phyloP scores from a whole-genome alignment of 2,329 filamentous ascomycete genomes.

The Talaromyces funiculosus region DNA sequence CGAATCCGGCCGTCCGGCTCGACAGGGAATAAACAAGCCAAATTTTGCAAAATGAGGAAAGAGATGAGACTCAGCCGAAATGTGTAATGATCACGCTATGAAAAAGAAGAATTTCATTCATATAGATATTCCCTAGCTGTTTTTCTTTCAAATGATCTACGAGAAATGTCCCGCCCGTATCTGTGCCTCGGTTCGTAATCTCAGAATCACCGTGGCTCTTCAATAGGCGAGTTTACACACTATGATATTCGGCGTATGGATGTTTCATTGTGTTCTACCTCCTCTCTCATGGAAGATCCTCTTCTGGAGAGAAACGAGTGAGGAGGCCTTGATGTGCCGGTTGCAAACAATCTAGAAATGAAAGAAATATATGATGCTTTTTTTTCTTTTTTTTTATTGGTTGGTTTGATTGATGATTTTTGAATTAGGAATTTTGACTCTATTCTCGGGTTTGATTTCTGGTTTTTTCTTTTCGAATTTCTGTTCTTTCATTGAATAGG shows the following conservation, averaged over 20 bases:
- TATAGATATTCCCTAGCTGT: not conserved
- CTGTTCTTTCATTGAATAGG: not conserved
- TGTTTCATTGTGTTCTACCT: conserved; percentile 32
- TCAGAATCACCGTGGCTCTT: conserved; percentile 56
- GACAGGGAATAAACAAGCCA: conserved; percentile 65
- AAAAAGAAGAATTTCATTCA: not conserved
- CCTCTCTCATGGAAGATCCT: conserved; percentile 36
- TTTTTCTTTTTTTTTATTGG: conserved; percentile 1
- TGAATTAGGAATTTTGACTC: not conserved
- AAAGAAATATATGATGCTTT: too few relatives aligned
- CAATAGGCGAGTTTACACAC: conserved; percentile 45
- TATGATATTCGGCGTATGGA: conserved; percentile 34
- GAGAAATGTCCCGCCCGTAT: conserved; percentile 59
- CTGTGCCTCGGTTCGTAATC: conserved; percentile 58
- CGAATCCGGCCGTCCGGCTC: conserved; percentile 82
- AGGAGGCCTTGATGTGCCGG: conserved; percentile 45
- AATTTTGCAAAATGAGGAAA: not conserved
- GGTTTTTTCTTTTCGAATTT: not conserved
- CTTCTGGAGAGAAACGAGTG: conserved; percentile 24
- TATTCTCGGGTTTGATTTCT: not conserved
- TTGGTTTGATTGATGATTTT: not conserved
- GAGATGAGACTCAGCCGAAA: not conserved
- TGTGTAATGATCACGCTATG: not conserved
- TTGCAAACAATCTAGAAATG: conserved; percentile 1
- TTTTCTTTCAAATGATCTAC: not conserved